Conservation (phyloP, 2,329 filamentous ascomycete genomes). For the Colletotrichum cordylinicola region DNA sequence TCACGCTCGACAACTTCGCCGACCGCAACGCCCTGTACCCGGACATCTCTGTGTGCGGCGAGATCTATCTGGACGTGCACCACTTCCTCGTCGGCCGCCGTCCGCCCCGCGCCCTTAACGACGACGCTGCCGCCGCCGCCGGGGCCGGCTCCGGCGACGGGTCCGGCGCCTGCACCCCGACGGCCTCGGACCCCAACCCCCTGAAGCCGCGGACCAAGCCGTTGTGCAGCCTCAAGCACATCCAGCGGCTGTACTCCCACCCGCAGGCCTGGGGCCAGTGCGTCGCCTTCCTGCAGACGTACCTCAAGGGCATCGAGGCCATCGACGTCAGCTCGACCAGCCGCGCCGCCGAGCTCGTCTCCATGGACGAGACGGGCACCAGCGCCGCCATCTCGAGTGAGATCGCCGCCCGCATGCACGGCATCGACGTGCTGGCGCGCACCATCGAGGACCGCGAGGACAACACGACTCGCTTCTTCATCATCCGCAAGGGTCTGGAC, state of each 20-base stretch:
- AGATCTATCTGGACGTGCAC: constrained; percentile 86
- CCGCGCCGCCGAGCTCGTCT: constrained; percentile 79
- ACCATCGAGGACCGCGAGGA: constrained; percentile 76
- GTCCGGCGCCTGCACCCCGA: constrained; percentile 57
- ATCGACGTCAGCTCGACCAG: constrained; percentile 88
- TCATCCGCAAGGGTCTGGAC: constrained; percentile 53
- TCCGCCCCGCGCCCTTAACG: constrained; percentile 24
- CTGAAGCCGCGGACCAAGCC: constrained; percentile 53
- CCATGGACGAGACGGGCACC: constrained; percentile 60
- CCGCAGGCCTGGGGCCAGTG: constrained; percentile 97
- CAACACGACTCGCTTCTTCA: constrained; percentile 82
- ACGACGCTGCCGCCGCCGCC: constrained; percentile 30
- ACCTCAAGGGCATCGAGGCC: constrained; percentile 77
- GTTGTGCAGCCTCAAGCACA: constrained; percentile 57
- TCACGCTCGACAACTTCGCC: constrained; percentile 87
- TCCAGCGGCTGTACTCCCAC: constrained; percentile 86
- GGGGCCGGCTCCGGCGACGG: constrained; percentile 28
- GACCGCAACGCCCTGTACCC: constrained; percentile 70
- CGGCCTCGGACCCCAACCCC: constrained; percentile 48
- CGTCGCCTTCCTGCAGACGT: constrained; percentile 71
- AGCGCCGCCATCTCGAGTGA: constrained; percentile 81
- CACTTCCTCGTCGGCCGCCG: constrained; percentile 78
- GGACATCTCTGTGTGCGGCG: constrained; percentile 78
- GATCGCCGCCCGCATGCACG: constrained; percentile 72
- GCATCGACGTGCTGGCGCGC: constrained; percentile 71